phyloP scores from a whole-genome alignment of 257 asterid genomes.

The Fraxinus americana region DNA sequence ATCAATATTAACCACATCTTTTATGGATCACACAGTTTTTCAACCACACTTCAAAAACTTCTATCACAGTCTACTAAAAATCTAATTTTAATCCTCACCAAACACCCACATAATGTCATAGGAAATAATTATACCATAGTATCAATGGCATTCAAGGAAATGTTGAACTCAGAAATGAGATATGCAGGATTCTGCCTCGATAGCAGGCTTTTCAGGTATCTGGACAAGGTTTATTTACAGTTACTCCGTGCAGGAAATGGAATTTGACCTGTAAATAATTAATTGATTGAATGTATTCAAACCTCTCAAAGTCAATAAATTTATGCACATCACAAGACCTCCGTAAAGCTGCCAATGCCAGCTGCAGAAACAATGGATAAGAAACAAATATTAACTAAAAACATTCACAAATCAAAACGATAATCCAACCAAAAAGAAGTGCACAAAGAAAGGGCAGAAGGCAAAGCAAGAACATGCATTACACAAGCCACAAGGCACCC shows the following conservation, averaged over 20 bases:
- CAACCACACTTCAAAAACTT: too few relatives aligned
- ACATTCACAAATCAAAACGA: constrained; percentile 1
- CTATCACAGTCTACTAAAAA: too few relatives aligned
- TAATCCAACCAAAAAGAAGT: background rate
- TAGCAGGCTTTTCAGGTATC: constrained; percentile 64
- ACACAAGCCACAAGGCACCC: background rate
- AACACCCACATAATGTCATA: background rate
- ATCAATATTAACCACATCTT: too few relatives aligned
- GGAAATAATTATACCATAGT: constrained; percentile 47
- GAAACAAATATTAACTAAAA: constrained; percentile 1
- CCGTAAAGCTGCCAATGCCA: constrained; percentile 81
- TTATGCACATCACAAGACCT: constrained; percentile 52
- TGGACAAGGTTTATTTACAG: constrained; percentile 35
- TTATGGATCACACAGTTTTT: too few relatives aligned
- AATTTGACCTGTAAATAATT: constrained; percentile 8
- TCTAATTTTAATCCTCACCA: too few relatives aligned
- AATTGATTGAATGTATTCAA: constrained; percentile 15
- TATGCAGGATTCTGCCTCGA: constrained; percentile 66
- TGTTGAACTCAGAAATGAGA: constrained; percentile 51
- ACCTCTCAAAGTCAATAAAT: constrained; percentile 78
- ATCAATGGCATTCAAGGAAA: constrained; percentile 55
- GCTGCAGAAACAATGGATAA: constrained; percentile 46
- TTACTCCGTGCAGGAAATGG: constrained; percentile 29
- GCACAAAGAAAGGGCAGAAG: background rate
- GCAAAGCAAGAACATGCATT: background rate